Conservation (phyloP, 257 asterid genomes). For the Ilex asprella region DNA sequence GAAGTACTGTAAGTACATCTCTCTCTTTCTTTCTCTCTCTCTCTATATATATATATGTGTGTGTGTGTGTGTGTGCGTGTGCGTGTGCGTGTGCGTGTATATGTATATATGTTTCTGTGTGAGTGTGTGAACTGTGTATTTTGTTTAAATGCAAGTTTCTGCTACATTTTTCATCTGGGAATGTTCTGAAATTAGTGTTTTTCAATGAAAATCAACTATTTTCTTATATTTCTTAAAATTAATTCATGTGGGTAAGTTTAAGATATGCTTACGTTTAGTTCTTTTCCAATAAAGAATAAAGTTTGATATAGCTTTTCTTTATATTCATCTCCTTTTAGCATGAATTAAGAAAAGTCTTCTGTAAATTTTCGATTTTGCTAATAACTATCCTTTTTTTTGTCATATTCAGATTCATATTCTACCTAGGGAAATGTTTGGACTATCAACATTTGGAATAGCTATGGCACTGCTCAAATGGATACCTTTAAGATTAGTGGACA, state of each 20-base stretch:
- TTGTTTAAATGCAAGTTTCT: too few relatives aligned
- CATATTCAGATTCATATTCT: constrained; percentile 60
- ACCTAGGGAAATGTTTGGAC: constrained; percentile 83
- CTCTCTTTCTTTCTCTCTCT: neutral
- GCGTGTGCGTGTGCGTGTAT: too few relatives aligned
- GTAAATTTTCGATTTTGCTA: neutral
- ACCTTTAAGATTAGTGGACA: constrained; percentile 68
- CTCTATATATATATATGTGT: neutral
- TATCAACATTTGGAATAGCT: constrained; percentile 65
- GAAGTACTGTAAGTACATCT: constrained; percentile 57
- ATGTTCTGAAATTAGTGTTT: too few relatives aligned
- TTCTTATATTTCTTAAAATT: too few relatives aligned
- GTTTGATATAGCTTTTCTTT: neutral
- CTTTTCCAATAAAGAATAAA: neutral
- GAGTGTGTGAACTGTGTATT: too few relatives aligned
- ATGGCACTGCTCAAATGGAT: constrained; percentile 70
- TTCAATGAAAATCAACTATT: too few relatives aligned
- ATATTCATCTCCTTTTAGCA: too few relatives aligned
- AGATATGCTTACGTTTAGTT: too few relatives aligned
- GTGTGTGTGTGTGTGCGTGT: too few relatives aligned
- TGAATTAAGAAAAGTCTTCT: too few relatives aligned
- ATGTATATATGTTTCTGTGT: neutral
- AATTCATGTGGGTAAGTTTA: too few relatives aligned
- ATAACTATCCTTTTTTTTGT: neutral
- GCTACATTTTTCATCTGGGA: too few relatives aligned